These are phyloP conservation scores for Dactylonectria estremocensis DNA, from an alignment of 2,329 filamentous ascomycete genomes.

Conservation along the genomic window DNA sequence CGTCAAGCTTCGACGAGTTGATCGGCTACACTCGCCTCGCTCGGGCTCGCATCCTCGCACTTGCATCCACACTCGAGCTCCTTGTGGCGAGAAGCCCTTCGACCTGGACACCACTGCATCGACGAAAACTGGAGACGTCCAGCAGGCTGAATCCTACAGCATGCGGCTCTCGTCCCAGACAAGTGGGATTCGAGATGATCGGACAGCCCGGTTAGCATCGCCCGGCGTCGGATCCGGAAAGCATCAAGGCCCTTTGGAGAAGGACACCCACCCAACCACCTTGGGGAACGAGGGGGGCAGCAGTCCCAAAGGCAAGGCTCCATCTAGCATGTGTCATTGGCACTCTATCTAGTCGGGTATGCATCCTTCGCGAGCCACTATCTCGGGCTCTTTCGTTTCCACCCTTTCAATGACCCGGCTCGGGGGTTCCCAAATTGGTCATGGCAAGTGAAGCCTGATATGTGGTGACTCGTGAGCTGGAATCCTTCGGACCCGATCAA, in stretches of 20 bases:
- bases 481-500: not conserved
- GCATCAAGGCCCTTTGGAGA: not conserved
- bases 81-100: not conserved
- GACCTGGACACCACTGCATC: too few species aligned
- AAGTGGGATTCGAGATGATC: conserved; percentile 19
- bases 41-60: not conserved
- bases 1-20: too few species aligned
- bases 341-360: not conserved
- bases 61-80: not conserved
- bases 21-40: not conserved
- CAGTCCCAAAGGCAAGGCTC: not conserved
- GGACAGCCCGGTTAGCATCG: conserved; percentile 16
- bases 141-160: not conserved
- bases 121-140: not conserved
- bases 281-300: not conserved
- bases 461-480: not conserved
- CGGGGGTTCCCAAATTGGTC: not conserved
- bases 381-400: not conserved
- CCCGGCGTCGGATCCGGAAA: conserved; percentile 20
- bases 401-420: not conserved
- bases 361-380: conserved; percentile 5
- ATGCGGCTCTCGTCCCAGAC: conserved; percentile 16
- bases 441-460: not conserved
- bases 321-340: not conserved
- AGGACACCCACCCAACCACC: not conserved